Conservation (phyloP, 164 flowering plant genomes). For the Magnolia officinalis region DNA sequence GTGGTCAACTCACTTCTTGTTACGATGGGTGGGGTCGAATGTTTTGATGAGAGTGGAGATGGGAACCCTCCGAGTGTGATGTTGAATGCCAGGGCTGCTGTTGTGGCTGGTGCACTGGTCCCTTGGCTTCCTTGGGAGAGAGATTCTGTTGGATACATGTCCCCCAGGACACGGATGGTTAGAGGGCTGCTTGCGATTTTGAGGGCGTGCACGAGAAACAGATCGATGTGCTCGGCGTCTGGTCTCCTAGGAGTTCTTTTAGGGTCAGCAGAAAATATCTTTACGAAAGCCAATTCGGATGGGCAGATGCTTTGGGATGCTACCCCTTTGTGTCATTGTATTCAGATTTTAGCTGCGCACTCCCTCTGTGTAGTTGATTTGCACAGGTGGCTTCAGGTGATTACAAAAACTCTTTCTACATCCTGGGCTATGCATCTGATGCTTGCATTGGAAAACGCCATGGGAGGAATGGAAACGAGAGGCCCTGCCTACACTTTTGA, state of each 20-base stretch:
- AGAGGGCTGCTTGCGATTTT: conserved; percentile 85
- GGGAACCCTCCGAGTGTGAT: conserved; percentile 94
- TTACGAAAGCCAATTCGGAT: conserved; percentile 35
- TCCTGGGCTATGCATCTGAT: conserved; percentile 64
- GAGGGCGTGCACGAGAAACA: conserved; percentile 90
- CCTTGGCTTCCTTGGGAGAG: conserved; percentile 83
- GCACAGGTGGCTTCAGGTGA: conserved; percentile 73
- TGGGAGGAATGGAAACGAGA: conserved; percentile 76
- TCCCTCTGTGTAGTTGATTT: conserved; percentile 79
- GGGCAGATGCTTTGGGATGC: conserved; percentile 69
- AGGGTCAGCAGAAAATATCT: conserved; percentile 65
- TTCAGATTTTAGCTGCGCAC: conserved; percentile 85
- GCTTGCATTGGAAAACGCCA: conserved; percentile 86
- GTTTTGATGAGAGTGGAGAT: conserved; percentile 83
- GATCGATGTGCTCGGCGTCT: conserved; percentile 90
- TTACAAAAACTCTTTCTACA: conserved; percentile 59
- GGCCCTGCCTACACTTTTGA: conserved; percentile 95
- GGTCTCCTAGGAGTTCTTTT: conserved; percentile 79
- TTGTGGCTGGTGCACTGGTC: conserved; percentile 80
- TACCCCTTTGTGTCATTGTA: conserved; percentile 73
- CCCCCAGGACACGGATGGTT: conserved; percentile 92
- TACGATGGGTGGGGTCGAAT: conserved; percentile 98
- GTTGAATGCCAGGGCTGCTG: conserved; percentile 96
- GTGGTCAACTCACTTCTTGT: conserved; percentile 94
- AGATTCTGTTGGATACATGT: conserved; percentile 60